Evolutionary conservation across 208 protist genomes (phyloP).

Genomic region (Trypanosoma cruzi): DNA sequence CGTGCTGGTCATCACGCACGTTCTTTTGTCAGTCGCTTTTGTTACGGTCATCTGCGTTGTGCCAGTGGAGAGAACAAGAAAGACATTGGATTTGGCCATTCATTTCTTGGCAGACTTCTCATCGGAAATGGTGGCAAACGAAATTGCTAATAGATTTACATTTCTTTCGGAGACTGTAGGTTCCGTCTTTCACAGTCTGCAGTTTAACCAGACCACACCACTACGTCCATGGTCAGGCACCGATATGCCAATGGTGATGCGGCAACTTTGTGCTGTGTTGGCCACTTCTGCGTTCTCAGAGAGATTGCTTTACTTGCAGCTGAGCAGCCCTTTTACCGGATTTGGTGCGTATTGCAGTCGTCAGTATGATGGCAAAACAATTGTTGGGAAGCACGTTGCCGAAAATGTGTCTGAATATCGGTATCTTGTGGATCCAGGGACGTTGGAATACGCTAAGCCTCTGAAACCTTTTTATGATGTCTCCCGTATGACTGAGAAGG

Average conservation of each 20-base stretch:
- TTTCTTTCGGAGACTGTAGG: slow-evolving; percentile 34
- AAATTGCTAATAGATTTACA: slow-evolving; percentile 31
- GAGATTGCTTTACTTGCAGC: slow-evolving; percentile 47
- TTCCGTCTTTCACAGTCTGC: slow-evolving; percentile 25
- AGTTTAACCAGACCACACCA: slow-evolving; percentile 18
- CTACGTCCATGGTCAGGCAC: slow-evolving; percentile 34
- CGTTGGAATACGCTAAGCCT: slow-evolving; percentile 34
- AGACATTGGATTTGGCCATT: slow-evolving; percentile 26
- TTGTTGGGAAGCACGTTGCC: slow-evolving; percentile 42
- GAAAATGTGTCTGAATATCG: slow-evolving; percentile 34
- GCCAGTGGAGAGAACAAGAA: slow-evolving; percentile 38
- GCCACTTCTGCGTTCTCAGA: background rate
- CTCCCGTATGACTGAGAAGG: slow-evolving; percentile 37
- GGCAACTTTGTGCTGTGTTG: slow-evolving; percentile 38
- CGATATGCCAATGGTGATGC: slow-evolving; percentile 52
- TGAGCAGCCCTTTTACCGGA: slow-evolving; percentile 54
- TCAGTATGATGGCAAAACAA: slow-evolving; percentile 37
- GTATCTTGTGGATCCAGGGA: slow-evolving; percentile 39
- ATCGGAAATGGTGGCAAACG: slow-evolving; percentile 24
- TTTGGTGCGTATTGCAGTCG: slow-evolving; percentile 65
- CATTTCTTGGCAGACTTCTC: slow-evolving; percentile 28
- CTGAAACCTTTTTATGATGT: slow-evolving; percentile 26
- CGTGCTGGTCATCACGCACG: slow-evolving; percentile 29
- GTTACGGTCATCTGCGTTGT: slow-evolving; percentile 41
- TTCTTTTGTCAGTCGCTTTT: slow-evolving; percentile 35